These are phyloP conservation scores for Metschnikowia lachancei DNA, from an alignment of 805 yeast genomes.

Conservation along the genomic window DNA sequence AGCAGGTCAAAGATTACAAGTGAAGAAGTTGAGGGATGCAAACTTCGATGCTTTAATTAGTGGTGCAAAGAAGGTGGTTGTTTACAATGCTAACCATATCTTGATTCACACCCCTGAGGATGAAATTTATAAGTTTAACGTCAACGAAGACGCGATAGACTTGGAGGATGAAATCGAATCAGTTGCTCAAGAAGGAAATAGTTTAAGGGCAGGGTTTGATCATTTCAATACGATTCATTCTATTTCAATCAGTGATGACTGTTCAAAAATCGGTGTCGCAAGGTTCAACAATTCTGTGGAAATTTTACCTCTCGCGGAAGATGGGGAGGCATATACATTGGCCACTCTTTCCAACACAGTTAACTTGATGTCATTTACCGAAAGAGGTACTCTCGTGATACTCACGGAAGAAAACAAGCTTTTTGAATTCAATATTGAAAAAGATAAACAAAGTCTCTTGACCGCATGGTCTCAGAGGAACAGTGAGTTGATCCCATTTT, in stretches of 20 bases:
- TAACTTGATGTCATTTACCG: constrained; percentile 58
- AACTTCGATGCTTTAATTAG: constrained; percentile 38
- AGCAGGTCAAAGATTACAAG: constrained; percentile 37
- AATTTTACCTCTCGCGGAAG: constrained; percentile 32
- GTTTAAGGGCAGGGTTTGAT: constrained; percentile 34
- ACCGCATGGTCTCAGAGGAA: constrained; percentile 81
- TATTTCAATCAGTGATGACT: constrained; percentile 47
- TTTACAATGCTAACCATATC: constrained; percentile 46
- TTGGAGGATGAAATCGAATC: constrained; percentile 46
- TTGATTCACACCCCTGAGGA: constrained; percentile 59
- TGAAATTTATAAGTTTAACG: constrained; percentile 47
- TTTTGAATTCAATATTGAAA: constrained; percentile 51
- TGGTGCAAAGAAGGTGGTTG: constrained; percentile 57
- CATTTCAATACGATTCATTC: constrained; percentile 52
- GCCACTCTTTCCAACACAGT: constrained; percentile 60
- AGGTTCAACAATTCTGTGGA: constrained; percentile 69
- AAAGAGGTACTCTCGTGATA: constrained; percentile 51
- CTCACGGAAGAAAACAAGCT: constrained; percentile 73
- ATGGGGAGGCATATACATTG: constrained; percentile 38
- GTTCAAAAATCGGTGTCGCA: constrained; percentile 51
- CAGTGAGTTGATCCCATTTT: constrained; percentile 69
- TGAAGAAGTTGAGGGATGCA: constrained; percentile 52
- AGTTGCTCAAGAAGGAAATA: constrained; percentile 13
- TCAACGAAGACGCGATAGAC: constrained; percentile 25
- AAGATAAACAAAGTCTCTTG: constrained; percentile 31